Percentiles rank a stretch among this genome's conserved stretches.
Evolutionary conservation across 768 basidiomycete species (phyloP).

Genomic region (Tulasnella sp.): DNA sequence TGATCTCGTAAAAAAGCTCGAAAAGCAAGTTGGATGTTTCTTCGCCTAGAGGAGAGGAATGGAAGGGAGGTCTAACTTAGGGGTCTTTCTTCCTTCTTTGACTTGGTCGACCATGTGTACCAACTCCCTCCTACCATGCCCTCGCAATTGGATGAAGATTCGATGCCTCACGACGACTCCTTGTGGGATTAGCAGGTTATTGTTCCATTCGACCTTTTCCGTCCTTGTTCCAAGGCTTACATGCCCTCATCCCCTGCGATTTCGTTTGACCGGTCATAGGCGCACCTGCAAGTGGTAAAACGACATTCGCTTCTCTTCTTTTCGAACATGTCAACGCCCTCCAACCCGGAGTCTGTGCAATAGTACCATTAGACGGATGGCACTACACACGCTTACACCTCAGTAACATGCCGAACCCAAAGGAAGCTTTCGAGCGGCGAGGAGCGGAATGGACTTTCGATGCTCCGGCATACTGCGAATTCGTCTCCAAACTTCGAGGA

Average conservation of each 20-base stretch:
- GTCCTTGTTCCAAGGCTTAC: neutral
- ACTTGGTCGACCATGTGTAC: neutral
- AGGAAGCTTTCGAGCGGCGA: conserved; percentile 66
- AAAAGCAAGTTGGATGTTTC: conserved; percentile 24
- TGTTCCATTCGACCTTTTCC: neutral
- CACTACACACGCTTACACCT: conserved; percentile 75
- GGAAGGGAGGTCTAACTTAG: neutral
- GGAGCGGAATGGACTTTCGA: conserved; percentile 93
- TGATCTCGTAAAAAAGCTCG: conserved; percentile 32
- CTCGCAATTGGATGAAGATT: neutral
- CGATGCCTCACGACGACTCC: conserved; percentile 36
- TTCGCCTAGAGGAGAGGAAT: neutral
- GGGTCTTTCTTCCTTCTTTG: neutral
- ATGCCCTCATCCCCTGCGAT: neutral
- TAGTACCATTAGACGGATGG: conserved; percentile 88
- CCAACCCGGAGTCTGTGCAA: conserved; percentile 23
- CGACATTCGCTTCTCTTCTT: conserved; percentile 58
- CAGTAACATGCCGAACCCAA: conserved; percentile 65
- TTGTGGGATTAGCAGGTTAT: conserved; percentile 57
- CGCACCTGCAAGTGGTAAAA: conserved; percentile 83
- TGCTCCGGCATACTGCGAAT: conserved; percentile 56
- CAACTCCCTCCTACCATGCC: neutral
- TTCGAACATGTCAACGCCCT: conserved; percentile 43
- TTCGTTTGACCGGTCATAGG: conserved; percentile 27
- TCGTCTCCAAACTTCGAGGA: conserved; percentile 50